A percentile compares a stretch with the other conserved stretches of the same genome.
Evolutionary conservation across 768 basidiomycete genomes (phyloP).

Genomic region (Lyophyllum semitale): DNA sequence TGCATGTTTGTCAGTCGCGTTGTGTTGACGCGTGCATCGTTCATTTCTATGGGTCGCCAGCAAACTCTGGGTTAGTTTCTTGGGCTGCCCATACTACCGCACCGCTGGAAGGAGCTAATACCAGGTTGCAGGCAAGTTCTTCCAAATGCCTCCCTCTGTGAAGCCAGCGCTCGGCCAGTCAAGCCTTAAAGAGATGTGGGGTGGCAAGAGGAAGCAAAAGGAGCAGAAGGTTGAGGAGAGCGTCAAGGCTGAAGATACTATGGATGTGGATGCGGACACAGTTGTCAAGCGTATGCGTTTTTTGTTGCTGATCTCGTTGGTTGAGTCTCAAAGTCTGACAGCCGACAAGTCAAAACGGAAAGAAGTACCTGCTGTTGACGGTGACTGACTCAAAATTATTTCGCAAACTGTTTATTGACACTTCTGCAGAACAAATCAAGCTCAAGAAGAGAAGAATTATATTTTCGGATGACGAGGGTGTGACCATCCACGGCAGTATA

Average conservation of each 20-base stretch:
- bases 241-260: conserved; percentile 17
- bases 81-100: background rate
- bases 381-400: conserved; percentile 1
- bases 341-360: conserved; percentile 46
- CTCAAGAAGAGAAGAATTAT: conserved; percentile 55
- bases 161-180: conserved; percentile 78
- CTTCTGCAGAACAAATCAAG: conserved; percentile 30
- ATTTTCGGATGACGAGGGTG: conserved; percentile 56
- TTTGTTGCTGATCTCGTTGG: background rate
- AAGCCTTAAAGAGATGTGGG: conserved; percentile 79
- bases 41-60: conserved; percentile 62
- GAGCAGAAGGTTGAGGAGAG: conserved; percentile 21
- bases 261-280: conserved; percentile 31
- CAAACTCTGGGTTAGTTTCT: conserved; percentile 62
- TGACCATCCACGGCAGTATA: conserved; percentile 10
- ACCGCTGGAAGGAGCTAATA: background rate
- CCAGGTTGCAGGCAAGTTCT: conserved; percentile 63
- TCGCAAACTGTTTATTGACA: background rate
- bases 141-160: conserved; percentile 67
- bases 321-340: conserved; percentile 8
- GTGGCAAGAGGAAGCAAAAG: conserved; percentile 26
- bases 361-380: conserved; percentile 22
- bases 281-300: conserved; percentile 22
- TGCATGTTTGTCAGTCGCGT: conserved; percentile 47
- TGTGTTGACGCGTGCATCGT: conserved; percentile 28